Conservation (phyloP, 306 rosid genomes). For the Casuarina cunninghamiana region DNA sequence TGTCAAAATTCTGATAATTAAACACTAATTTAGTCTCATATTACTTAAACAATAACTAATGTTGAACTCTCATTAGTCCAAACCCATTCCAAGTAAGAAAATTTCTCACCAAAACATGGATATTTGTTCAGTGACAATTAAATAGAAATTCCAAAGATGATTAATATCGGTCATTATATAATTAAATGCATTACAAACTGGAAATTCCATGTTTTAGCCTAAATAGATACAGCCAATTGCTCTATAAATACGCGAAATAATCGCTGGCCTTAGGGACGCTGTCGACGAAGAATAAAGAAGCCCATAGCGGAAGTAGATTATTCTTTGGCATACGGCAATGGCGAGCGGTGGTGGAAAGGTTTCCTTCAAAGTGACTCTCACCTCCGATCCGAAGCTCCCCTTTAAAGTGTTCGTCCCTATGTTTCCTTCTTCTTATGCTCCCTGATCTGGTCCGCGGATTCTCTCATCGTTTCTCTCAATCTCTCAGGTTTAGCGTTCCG, state of each 20-base stretch:
- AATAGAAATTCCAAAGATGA: no score
- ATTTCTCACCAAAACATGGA: no score
- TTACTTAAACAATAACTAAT: no score
- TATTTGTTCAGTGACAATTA: no score
- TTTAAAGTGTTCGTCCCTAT: constrained; percentile 70
- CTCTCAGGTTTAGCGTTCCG: constrained; percentile 86
- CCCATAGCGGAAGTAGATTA: background rate
- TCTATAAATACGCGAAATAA: background rate
- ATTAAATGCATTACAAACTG: no score
- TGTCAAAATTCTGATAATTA: no score
- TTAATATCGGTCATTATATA: no score
- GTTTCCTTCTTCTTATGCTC: background rate
- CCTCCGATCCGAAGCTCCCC: constrained; percentile 98
- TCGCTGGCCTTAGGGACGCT: background rate
- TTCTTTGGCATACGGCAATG: background rate
- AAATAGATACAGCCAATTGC: background rate
- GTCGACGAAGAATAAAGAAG: background rate
- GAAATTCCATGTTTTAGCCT: no score
- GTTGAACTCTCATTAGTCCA: no score
- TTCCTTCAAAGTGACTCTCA: constrained; percentile 95
- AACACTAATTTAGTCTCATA: no score
- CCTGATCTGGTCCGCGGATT: background rate
- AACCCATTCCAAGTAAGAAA: no score
- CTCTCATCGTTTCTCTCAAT: background rate
- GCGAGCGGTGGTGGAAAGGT: constrained; percentile 69